Evolutionary conservation across 2,329 filamentous ascomycete species (phyloP), one percentile per base, ranked within the genome.

Genomic region (Fusarium cyanostomum): DNA sequence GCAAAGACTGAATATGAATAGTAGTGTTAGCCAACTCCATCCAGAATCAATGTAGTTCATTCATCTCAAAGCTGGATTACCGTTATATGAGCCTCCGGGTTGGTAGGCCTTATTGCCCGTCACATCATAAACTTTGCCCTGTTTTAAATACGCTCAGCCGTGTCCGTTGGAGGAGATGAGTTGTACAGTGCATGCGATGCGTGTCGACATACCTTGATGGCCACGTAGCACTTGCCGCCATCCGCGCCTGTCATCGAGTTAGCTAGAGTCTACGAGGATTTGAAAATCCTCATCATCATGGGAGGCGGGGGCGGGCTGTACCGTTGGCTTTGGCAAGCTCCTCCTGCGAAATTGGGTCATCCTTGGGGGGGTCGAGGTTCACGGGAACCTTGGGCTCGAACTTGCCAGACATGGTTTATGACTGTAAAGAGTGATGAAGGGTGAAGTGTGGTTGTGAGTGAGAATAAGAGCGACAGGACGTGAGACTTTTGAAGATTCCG

Each of bases 71-170:
- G 41, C 42, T 24, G 31, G 18, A 8, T 72, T 82, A 97, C 95
- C 91, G 71, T 92, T 86, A 78, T 99, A 99, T 63, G 89, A 88
- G 43, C 92, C 94, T 21, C 88, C 90, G 9, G 91, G 88, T 42
- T 88, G 87, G 75, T 99, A 99, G 13, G 91, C 88, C 66, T 91
- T 88, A 78, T 98, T 99, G 48, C 90, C 91, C 21, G 87, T 92
- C 59, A 99, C 95, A 73, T 99, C 94, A 73, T 97, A 99, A 49
- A 99, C 90, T 60, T 90, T 92, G 69, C 95, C 94, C 90, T 97
- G 57, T 52, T 48, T 46, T 37, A 28, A 42, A 46, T 28, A 55
- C n/a, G 43, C 18, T 62, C 45, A 67, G 67, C 27, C 16, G 27
- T 49, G 63, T 13, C 38, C 33, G 11, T 27, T 37, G 16, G 24